Evolutionary conservation across 1,284 basidiomycete species (phyloP).

Genomic region (Gomphus bonarii): DNA sequence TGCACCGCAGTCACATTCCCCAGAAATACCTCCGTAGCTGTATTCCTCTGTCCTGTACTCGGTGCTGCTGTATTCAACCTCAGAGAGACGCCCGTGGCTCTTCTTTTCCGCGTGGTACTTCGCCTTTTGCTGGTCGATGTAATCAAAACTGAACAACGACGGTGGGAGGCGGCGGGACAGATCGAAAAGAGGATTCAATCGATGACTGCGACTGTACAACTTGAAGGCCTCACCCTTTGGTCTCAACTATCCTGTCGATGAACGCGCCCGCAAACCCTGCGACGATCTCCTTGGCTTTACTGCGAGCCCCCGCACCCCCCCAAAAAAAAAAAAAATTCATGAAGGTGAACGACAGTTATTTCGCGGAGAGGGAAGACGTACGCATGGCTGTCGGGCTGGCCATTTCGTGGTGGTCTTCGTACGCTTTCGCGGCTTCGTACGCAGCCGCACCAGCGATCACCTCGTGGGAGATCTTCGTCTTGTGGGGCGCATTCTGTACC

Average conservation of each 20-base stretch:
- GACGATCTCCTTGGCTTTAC: slow-evolving; percentile 34
- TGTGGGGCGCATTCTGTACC: slow-evolving; percentile 24
- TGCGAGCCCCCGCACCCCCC: neutral
- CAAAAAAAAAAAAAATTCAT: neutral
- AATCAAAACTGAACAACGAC: neutral
- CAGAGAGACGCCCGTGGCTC: neutral
- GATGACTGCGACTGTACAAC: neutral
- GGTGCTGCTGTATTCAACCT: neutral
- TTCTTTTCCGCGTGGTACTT: neutral
- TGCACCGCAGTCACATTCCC: too few species aligned
- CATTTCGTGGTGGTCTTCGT: slow-evolving; percentile 40
- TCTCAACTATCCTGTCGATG: slow-evolving; percentile 36
- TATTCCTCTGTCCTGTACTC: neutral
- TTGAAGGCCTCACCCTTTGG: slow-evolving; percentile 37
- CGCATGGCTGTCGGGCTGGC: slow-evolving; percentile 31
- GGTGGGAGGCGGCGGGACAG: neutral
- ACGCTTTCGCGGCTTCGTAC: slow-evolving; percentile 43
- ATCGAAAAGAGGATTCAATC: neutral
- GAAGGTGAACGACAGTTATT: neutral
- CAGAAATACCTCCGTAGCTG: neutral
- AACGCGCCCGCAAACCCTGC: slow-evolving; percentile 36
- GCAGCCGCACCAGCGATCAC: slow-evolving; percentile 22
- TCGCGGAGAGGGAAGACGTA: neutral
- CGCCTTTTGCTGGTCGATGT: neutral
- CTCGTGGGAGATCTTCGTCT: slow-evolving; percentile 52